A percentile compares a stretch with the other conserved stretches of the same genome.
These are phyloP conservation scores for Phialophora macrospora DNA, from an alignment of 2,329 filamentous ascomycete genomes.

Conservation along the genomic window DNA sequence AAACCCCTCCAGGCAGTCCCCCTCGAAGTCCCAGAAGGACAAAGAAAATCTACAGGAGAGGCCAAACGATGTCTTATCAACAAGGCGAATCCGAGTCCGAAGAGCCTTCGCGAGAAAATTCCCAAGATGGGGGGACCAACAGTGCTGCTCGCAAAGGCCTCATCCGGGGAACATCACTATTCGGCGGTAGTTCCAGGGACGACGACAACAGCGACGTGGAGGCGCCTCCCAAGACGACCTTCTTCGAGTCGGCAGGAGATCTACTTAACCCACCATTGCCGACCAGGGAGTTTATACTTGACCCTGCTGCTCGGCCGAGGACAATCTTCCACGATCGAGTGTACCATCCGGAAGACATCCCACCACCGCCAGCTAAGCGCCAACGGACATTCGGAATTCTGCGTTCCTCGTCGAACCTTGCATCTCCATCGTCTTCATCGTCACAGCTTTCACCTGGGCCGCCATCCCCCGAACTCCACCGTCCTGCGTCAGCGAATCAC, in stretches of 20 bases:
- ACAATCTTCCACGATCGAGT: conserved; percentile 97
- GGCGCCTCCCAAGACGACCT: conserved; percentile 84
- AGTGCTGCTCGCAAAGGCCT: conserved; percentile 37
- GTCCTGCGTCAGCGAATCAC: conserved; percentile 16
- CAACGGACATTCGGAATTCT: conserved; percentile 47
- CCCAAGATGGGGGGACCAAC: conserved; percentile 14
- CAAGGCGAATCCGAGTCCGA: conserved; percentile 48
- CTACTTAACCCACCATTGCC: conserved; percentile 89
- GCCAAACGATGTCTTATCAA: conserved; percentile 69
- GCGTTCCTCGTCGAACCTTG: conserved; percentile 17
- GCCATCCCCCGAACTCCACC: conserved; percentile 12
- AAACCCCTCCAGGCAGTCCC: conserved; percentile 41
- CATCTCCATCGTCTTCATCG: conserved; percentile 12
- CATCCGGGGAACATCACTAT: conserved; percentile 57
- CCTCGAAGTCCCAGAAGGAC: conserved; percentile 58
- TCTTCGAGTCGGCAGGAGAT: conserved; percentile 94
- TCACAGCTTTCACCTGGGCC: conserved; percentile 5
- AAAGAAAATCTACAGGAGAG: conserved; percentile 74
- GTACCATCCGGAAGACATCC: conserved; percentile 92
- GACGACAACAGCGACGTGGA: conserved; percentile 54
- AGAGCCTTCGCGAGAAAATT: conserved; percentile 35
- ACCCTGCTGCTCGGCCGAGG: conserved; percentile 78
- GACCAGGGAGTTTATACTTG: conserved; percentile 76
- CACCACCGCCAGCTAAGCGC: conserved; percentile 67
- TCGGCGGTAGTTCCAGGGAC: conserved; percentile 48